These are phyloP conservation scores for Hyaloperonospora brassicae DNA, from an alignment of 352 stramenopile genomes.

Conservation along the genomic window DNA sequence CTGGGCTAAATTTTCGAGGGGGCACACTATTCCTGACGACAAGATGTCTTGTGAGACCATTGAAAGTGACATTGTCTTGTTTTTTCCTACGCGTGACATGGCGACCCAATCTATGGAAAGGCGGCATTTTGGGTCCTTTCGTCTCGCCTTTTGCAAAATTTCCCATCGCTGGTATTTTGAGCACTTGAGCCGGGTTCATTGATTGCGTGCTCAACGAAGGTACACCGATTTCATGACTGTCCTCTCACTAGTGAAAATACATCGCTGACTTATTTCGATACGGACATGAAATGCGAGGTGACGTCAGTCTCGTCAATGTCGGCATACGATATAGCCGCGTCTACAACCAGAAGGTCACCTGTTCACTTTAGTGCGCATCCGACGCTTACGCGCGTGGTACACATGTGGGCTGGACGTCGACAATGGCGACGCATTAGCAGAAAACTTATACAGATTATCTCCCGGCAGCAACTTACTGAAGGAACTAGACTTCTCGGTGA, in stretches of 20 bases:
- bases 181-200: background rate
- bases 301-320: background rate
- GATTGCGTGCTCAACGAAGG: background rate
- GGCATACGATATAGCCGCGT: background rate
- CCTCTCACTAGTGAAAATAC: background rate
- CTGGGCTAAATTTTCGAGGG: too few species aligned
- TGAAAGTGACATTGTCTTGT: too few species aligned
- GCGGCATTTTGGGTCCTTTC: too few species aligned
- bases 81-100: too few species aligned
- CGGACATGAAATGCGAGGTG: background rate
- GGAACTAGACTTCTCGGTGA: background rate
- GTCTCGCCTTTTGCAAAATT: too few species aligned
- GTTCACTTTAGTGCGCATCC: background rate
- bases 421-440: too few species aligned
- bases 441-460: constrained; percentile 1
- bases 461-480: background rate
- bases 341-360: background rate
- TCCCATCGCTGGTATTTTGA: background rate
- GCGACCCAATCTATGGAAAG: too few species aligned
- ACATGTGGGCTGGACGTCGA: background rate
- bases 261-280: background rate
- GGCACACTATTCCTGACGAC: too few species aligned
- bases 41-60: too few species aligned
- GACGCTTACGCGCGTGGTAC: background rate
- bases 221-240: background rate